Conservation (phyloP, 2,329 filamentous ascomycete species). For the Aspergillus oerlinghausenensis region DNA sequence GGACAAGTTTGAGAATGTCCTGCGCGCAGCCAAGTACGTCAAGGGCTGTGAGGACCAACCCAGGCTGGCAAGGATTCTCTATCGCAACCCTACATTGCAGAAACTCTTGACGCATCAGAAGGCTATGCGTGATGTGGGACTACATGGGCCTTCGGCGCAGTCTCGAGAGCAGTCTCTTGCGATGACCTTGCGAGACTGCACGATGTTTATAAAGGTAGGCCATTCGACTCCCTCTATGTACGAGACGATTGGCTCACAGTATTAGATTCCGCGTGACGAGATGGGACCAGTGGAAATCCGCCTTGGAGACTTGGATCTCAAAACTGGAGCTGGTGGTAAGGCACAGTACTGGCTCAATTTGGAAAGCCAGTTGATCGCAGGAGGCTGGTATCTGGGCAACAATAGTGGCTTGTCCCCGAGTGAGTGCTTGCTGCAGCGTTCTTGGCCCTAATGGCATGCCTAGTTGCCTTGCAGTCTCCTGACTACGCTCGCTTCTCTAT, state of each 20-base stretch:
- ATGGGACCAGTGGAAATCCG: conserved; percentile 42
- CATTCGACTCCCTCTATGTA: background rate
- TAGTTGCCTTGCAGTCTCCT: conserved; percentile 2
- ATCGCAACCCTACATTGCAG: conserved; percentile 31
- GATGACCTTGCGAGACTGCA: conserved; percentile 79
- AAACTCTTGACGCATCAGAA: conserved; percentile 33
- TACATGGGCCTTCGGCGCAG: conserved; percentile 32
- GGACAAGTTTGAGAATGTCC: conserved; percentile 39
- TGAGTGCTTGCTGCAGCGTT: conserved; percentile 30
- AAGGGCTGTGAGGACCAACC: conserved; percentile 35
- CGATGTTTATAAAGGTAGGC: conserved; percentile 62
- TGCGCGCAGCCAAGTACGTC: conserved; percentile 38
- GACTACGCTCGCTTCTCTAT: background rate
- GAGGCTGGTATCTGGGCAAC: conserved; percentile 60
- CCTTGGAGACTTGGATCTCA: conserved; percentile 73
- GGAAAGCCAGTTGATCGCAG: conserved; percentile 59
- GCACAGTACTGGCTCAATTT: conserved; percentile 62
- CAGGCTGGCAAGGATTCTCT: conserved; percentile 31
- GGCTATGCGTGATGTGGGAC: conserved; percentile 30
- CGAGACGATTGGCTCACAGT: background rate
- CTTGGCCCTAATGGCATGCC: conserved; percentile 12
- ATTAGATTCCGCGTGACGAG: conserved; percentile 33
- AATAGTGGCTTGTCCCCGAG: conserved; percentile 28
- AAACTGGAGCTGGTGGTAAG: conserved; percentile 61
- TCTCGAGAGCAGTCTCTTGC: conserved; percentile 57